Base-by-base conservation (phyloP, 257 asterid genomes). In the Nicotiana undulata region DNA sequence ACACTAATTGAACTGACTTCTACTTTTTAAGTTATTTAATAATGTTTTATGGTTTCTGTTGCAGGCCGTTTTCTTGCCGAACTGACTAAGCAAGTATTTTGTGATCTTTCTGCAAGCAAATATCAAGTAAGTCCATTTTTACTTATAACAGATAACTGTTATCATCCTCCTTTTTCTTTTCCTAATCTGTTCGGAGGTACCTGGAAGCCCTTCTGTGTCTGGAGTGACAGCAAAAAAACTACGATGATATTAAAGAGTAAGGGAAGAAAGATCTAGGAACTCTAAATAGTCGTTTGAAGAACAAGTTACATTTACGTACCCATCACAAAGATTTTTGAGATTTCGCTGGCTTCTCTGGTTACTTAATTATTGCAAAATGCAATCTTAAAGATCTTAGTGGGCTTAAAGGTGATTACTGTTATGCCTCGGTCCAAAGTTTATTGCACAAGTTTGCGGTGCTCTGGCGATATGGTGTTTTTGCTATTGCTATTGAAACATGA, bases 51-150 rank as follows among this genome's bases (percentile, higher is more conserved):
- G 68, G 63, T 75, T 87, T 82, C 80, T 81, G 80, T 24, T 74
- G 83, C 94, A 95, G 99, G 99, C 44, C 98, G 99, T 79, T 95
- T 95, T 86, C 92, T 95, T 75, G 99, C 89, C 72, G 99, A 95
- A 90, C 87, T 93, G 85, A 95, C 99, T 63, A 95, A 90, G 89
- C 98, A 95, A 90, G 99, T 95, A 29, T 93, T 95, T 85, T 75
- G 89, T 17, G 99, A 95, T 83, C 92, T 95, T 86, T 82, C 81
- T 5, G 90, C 97, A 55, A 95, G 98, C 91, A 95, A 95, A 95
- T 95, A 92, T 88, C 99, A 95, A 86, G 99, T 95, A 86, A 59
- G 91, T 88, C 22, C 82, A 81, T 77, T 32, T 66, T 67, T 77
- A 76, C 80, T 34, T 7, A 32, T 74, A 49, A 22, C 44, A 49